phyloP scores from a whole-genome alignment of 108 stramenopile species.

The Skeletonema marinoi region DNA sequence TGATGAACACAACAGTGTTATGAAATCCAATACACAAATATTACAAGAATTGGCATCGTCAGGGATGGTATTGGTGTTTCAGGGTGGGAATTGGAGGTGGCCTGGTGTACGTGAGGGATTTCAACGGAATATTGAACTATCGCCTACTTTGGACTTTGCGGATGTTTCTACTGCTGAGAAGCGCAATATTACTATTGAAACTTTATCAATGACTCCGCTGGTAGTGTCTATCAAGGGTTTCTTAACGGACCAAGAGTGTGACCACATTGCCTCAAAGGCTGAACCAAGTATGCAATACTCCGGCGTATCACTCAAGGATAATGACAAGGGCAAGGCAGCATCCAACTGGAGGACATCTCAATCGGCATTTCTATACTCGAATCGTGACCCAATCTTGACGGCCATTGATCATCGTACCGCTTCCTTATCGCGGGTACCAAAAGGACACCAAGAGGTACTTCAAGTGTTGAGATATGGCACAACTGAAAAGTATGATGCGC shows the following conservation, averaged over 20 bases:
- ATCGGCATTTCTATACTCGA: constrained; percentile 63
- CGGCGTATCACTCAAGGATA: constrained; percentile 80
- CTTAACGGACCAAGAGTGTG: constrained; percentile 72
- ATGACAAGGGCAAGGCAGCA: constrained; percentile 81
- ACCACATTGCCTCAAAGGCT: constrained; percentile 68
- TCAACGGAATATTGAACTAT: constrained; percentile 40
- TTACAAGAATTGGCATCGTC: constrained; percentile 29
- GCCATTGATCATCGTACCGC: constrained; percentile 70
- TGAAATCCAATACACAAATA: constrained; percentile 20
- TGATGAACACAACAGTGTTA: neutral
- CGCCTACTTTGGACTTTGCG: constrained; percentile 3
- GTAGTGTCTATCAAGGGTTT: constrained; percentile 76
- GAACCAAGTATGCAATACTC: constrained; percentile 73
- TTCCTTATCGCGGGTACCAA: constrained; percentile 64
- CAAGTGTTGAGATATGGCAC: constrained; percentile 72
- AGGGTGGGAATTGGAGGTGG: constrained; percentile 77
- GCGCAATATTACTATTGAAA: constrained; percentile 47
- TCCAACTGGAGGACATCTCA: constrained; percentile 89
- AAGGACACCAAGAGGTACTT: constrained; percentile 74
- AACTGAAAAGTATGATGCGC: constrained; percentile 74
- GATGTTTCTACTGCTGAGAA: constrained; percentile 7
- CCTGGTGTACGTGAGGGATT: constrained; percentile 74
- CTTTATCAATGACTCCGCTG: constrained; percentile 61
- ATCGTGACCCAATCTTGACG: constrained; percentile 37
- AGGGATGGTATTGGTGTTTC: constrained; percentile 57